These are phyloP conservation scores for Nasturtium officinale DNA, from an alignment of 345 rosid genomes.

Conservation along the genomic window DNA sequence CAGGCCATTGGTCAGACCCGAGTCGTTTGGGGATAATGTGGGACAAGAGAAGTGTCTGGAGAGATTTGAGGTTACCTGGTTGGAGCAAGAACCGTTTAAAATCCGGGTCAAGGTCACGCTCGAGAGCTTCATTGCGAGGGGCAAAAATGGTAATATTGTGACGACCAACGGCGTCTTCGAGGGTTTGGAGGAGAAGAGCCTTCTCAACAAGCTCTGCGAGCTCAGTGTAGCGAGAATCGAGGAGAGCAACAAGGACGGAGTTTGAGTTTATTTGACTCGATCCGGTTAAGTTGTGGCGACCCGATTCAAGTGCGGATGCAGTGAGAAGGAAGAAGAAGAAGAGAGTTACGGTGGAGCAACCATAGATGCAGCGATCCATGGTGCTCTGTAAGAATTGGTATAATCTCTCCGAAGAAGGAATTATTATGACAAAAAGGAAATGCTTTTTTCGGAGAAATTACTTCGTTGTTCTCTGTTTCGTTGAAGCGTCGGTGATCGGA, in stretches of 20 bases:
- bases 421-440: background rate
- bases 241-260: constrained; percentile 76
- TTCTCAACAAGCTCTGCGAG: constrained; percentile 77
- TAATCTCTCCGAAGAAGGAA: background rate
- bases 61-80: constrained; percentile 73
- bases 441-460: background rate
- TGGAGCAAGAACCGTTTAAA: constrained; percentile 79
- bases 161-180: constrained; percentile 63
- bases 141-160: constrained; percentile 80
- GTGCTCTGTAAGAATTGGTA: constrained; percentile 33
- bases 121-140: constrained; percentile 73
- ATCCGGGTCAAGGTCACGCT: constrained; percentile 74
- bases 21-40: constrained; percentile 68
- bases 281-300: constrained; percentile 38
- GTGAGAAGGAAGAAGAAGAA: constrained; percentile 21
- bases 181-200: constrained; percentile 67
- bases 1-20: constrained; percentile 50
- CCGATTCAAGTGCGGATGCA: constrained; percentile 23
- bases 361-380: constrained; percentile 46
- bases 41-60: constrained; percentile 58
- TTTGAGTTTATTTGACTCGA: constrained; percentile 68
- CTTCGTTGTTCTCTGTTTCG: background rate
- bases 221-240: constrained; percentile 82
- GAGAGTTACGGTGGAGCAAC: constrained; percentile 35
- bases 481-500: constrained; percentile 34